Base-by-base conservation (phyloP, 2,329 filamentous ascomycete genomes). In the Talaromyces sp. region DNA sequence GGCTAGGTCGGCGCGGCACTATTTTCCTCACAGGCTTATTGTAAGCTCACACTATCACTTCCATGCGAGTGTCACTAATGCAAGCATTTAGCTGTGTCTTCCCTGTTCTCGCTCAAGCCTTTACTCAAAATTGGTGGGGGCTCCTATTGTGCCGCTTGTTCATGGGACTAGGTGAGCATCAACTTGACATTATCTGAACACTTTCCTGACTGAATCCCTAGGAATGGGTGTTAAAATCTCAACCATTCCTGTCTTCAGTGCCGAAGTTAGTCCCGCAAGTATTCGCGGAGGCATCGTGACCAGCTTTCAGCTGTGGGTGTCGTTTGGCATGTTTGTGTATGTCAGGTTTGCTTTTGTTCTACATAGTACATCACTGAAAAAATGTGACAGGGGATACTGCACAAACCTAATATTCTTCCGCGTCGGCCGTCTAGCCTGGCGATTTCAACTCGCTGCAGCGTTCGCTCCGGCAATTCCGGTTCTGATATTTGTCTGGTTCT, bases 401-500 rank as follows among this genome's bases (percentile, higher is more conserved):
- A 38, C 35, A 38, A 38, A 38, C 35, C 77, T 89, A 32, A 83
- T 81, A 4, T 83, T 89, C 48, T 85, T 83, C 51, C 77, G 86
- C 56, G 79, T 80, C 0, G 83, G 84, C n/a, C 67, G 67, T 2
- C 82, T 86, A 35, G 77, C 83, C 8, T 89, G 87, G 87, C 77
- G 87, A 41, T 74, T 88, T 21, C 85, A 87, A 67, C 73, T 89
- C 6, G 85, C 80, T 10, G 87, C 85, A 3, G 85, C 87, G 2
- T 85, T 88, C 56, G 81, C 88, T 38, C 86, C 87, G 1, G 85
- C 86, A 0, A 72, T 89, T 1, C 85, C 86, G 8, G 75, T 89
- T 8, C 68, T 86, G 7, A 19, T 83, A 7, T 77, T 81, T 48
- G 75, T 88, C 41, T 89, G 77, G 64, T 80, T 87, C 64, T 87